A percentile compares a stretch with the other conserved stretches of the same genome.
phyloP scores from a whole-genome alignment of 148 eudicot genomes.

The Rheum nobile region DNA sequence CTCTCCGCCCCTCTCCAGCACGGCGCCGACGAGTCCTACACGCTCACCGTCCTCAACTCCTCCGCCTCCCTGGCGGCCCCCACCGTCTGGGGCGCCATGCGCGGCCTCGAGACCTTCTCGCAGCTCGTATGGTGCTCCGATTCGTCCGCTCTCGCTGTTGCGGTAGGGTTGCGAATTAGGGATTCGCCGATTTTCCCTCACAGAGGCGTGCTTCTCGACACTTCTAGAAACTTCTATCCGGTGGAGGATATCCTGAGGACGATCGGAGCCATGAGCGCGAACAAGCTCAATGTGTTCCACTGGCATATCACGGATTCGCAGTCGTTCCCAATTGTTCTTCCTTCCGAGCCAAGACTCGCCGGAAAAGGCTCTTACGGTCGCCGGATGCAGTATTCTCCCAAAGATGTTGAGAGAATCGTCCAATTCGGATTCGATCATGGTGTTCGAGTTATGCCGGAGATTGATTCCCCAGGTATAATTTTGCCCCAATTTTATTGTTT shows the following conservation, averaged over 20 bases:
- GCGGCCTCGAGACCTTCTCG: constrained; percentile 66
- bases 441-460: constrained; percentile 81
- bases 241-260: constrained; percentile 53
- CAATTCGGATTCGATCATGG: constrained; percentile 75
- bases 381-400: constrained; percentile 51
- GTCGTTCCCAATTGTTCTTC: constrained; percentile 65
- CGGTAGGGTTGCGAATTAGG: constrained; percentile 34
- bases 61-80: constrained; percentile 35
- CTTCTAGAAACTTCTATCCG: constrained; percentile 56
- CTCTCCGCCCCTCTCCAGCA: constrained; percentile 30
- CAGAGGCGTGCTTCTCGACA: constrained; percentile 76
- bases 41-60: constrained; percentile 32
- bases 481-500: not conserved
- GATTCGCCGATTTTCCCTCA: constrained; percentile 54
- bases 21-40: constrained; percentile 71
- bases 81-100: constrained; percentile 91
- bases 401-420: constrained; percentile 53
- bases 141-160: constrained; percentile 13
- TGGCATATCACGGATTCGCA: constrained; percentile 96
- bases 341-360: constrained; percentile 57
- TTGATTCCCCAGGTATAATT: constrained; percentile 71
- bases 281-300: constrained; percentile 87
- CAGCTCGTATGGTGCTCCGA: constrained; percentile 30
- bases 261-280: constrained; percentile 58
- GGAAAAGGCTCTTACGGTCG: constrained; percentile 57